Percentiles rank a stretch among this genome's conserved stretches.
phyloP scores from a whole-genome alignment of 2,329 filamentous ascomycete genomes.

The Rhytidhysteron rufulum region DNA sequence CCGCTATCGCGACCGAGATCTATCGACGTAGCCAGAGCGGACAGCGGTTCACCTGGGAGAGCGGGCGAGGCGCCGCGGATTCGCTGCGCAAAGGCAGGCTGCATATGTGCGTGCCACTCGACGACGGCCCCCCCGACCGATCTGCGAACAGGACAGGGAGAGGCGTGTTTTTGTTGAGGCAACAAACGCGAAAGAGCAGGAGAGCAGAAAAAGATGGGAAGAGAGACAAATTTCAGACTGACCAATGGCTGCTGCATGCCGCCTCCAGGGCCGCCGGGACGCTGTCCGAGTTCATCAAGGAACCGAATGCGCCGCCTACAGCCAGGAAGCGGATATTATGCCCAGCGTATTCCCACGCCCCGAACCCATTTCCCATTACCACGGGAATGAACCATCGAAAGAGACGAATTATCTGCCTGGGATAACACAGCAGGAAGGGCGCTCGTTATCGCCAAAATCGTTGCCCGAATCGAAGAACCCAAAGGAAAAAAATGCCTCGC shows the following conservation, averaged over 20 bases:
- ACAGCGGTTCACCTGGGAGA: constrained; percentile 4
- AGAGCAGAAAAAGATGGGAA: constrained; percentile 20
- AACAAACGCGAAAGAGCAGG: constrained; percentile 25
- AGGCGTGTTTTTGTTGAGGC: constrained; percentile 13
- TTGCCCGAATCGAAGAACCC: constrained; percentile 14
- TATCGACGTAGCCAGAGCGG: constrained; percentile 9
- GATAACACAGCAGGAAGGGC: constrained; percentile 11
- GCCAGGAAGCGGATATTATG: constrained; percentile 20
- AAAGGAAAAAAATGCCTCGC: constrained; percentile 13
- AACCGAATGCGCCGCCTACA: constrained; percentile 17
- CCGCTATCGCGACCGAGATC: constrained; percentile 11
- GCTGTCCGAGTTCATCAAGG: constrained; percentile 14
- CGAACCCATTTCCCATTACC: constrained; percentile 12
- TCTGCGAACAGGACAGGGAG: constrained; percentile 18
- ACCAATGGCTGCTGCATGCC: constrained; percentile 17
- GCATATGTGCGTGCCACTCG: constrained; percentile 21
- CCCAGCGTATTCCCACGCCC: constrained; percentile 11
- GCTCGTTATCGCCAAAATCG: constrained; percentile 12
- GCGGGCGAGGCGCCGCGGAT: constrained; percentile 2
- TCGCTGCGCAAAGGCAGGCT: constrained; percentile 17
- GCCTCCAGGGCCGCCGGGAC: constrained; percentile 10
- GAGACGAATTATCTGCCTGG: constrained; percentile 7
- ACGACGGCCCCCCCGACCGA: constrained; percentile 13
- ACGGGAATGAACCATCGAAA: constrained; percentile 4
- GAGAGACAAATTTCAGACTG: constrained; percentile 14